Base-by-base conservation (phyloP, 257 asterid genomes). In the Scutellaria barbata region DNA sequence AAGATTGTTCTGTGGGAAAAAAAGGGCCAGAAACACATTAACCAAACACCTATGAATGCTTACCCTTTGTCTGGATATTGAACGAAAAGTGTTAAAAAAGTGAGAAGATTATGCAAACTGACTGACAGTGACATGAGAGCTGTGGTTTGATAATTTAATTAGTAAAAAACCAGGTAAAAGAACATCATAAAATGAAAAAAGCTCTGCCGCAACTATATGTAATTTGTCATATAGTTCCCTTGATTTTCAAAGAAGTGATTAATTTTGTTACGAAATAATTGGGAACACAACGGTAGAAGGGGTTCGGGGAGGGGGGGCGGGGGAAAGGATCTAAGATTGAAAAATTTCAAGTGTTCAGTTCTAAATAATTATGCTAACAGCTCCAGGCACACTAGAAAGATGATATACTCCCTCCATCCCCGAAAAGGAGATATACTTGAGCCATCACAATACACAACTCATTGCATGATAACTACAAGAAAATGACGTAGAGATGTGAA, bases 1-100 rank as follows among this genome's bases (percentile, higher is more conserved):
- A 79, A 81, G 95, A 74, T 85, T 80, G 93, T 71, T 76, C 87
- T 85, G 80, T 53, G 75, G 39, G 79, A 70, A 55, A 46, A 73
- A 72, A 47, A 74, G 42, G 64, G 45, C 64, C 64, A 63, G 14
- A 41, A 53, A 54, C 48, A 65, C 53, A 58, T 78, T 59, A 75
- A 62, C 63, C 8, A n/a, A 69, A 72, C 56, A 61, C 64, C 61
- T 43, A 69, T 22, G 16, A 39, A 14, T 8, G 13, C 37, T 61
- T 47, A 22, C 47, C 57, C 58, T 69, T 66, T 10, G 22, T 64
- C 41, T 40, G 64, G 72, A 74, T 53, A 66, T 67, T 62, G 51
- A 61, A 57, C 30, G 66, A 45, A 40, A 68, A 55, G 7, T n/a
- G 7, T 50, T 10, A 11, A 22, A 46, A 66, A 35, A 50, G 37